A percentile compares a stretch with the other conserved stretches of the same genome.
phyloP scores from a whole-genome alignment of 2,329 filamentous ascomycete genomes.

The Trematosphaeria pertusa region DNA sequence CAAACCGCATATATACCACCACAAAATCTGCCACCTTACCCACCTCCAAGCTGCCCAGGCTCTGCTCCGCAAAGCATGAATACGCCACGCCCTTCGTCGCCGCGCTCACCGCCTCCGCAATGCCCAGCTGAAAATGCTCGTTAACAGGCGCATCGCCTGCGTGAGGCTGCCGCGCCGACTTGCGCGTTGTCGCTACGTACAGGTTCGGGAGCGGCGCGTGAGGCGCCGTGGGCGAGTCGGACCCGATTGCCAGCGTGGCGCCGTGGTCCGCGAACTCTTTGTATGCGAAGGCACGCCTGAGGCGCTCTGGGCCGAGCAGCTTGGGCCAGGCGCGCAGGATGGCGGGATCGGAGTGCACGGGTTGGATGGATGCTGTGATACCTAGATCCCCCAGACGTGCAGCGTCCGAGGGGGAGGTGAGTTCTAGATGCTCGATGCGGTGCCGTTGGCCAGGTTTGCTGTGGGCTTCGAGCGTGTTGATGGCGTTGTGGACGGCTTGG shows the following conservation, averaged over 20 bases:
- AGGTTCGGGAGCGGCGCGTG: slow-evolving; percentile 63
- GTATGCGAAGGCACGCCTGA: slow-evolving; percentile 68
- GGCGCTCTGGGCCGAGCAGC: slow-evolving; percentile 62
- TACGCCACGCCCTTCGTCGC: slow-evolving; percentile 64
- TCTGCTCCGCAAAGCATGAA: slow-evolving; percentile 63
- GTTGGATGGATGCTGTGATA: slow-evolving; percentile 89
- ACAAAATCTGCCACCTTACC: slow-evolving; percentile 67
- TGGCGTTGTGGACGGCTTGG: slow-evolving; percentile 62
- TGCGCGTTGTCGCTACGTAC: slow-evolving; percentile 66
- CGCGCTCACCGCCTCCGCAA: slow-evolving; percentile 62
- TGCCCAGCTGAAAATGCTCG: slow-evolving; percentile 59
- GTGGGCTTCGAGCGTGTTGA: slow-evolving; percentile 60
- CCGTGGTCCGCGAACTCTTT: slow-evolving; percentile 64
- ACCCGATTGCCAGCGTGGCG: slow-evolving; percentile 63
- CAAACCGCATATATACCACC: slow-evolving; percentile 60
- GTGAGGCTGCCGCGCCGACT: slow-evolving; percentile 59
- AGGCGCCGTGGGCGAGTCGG: slow-evolving; percentile 66
- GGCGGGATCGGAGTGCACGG: slow-evolving; percentile 83
- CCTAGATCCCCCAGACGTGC: slow-evolving; percentile 63
- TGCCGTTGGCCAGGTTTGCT: slow-evolving; percentile 60
- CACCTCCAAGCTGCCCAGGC: slow-evolving; percentile 60
- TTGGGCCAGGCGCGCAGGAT: slow-evolving; percentile 67
- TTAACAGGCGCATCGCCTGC: slow-evolving; percentile 55
- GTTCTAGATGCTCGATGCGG: slow-evolving; percentile 70
- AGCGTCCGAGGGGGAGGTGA: slow-evolving; percentile 63